These are phyloP conservation scores for Yamadazyma oceani DNA, from an alignment of 1,139 yeast genomes.

Conservation along the genomic window DNA sequence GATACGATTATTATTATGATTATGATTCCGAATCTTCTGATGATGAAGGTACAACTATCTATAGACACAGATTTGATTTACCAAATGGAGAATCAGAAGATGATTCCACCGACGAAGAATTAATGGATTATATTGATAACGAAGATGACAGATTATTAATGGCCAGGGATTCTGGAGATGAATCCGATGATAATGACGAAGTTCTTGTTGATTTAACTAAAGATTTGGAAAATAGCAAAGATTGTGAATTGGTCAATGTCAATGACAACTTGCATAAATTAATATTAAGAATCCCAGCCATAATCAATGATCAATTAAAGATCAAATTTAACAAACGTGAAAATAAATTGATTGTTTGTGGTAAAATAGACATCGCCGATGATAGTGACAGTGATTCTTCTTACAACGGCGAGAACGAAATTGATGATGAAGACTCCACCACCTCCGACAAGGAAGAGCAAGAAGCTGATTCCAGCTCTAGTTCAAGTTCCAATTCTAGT, in stretches of 20 bases:
- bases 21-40: conserved; percentile 20
- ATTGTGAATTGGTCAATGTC: conserved; percentile 43
- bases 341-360: conserved; percentile 44
- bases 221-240: conserved; percentile 46
- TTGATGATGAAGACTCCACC: conserved; percentile 15
- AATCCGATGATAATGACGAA: conserved; percentile 33
- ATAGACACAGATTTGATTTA: conserved; percentile 42
- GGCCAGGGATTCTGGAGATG: conserved; percentile 34
- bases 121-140: conserved; percentile 23
- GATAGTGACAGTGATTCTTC: conserved; percentile 22
- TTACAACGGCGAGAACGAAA: conserved; percentile 16
- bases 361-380: conserved; percentile 33
- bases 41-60: conserved; percentile 46
- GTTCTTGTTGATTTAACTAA: conserved; percentile 43
- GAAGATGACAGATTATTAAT: conserved; percentile 26
- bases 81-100: conserved; percentile 37
- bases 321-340: conserved; percentile 43
- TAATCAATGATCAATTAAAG: conserved; percentile 43
- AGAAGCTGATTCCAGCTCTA: too few species aligned
- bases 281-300: conserved; percentile 45
- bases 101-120: conserved; percentile 42
- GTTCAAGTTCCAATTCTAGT: too few species aligned
- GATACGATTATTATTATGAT: conserved; percentile 19
- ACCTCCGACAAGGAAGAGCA: conserved; percentile 13
- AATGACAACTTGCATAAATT: conserved; percentile 44